These are phyloP conservation scores for Rhizopogon salebrosus DNA, from an alignment of 768 basidiomycete genomes.

Conservation along the genomic window DNA sequence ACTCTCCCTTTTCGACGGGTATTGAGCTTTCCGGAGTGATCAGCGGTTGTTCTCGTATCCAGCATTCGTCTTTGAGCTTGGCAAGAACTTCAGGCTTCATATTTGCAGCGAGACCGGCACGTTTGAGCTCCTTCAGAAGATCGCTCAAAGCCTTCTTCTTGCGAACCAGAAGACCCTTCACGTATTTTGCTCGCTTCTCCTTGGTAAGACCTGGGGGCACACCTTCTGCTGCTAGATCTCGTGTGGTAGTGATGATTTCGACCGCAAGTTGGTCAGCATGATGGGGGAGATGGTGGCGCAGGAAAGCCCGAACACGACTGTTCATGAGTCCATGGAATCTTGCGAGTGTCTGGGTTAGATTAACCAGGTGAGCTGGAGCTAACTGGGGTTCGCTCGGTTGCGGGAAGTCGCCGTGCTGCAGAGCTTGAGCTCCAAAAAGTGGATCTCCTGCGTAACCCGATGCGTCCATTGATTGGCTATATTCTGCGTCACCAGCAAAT, in stretches of 20 bases:
- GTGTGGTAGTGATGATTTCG: constrained; percentile 59
- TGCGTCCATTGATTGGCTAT: constrained; percentile 8
- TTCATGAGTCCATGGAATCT: constrained; percentile 44
- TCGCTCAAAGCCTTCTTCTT: constrained; percentile 92
- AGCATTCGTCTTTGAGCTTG: constrained; percentile 47
- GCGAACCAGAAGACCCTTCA: constrained; percentile 68
- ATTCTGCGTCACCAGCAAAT: constrained; percentile 33
- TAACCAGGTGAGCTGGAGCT: constrained; percentile 34
- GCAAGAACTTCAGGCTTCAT: constrained; percentile 66
- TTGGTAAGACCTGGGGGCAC: constrained; percentile 37
- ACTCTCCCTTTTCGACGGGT: constrained; percentile 42
- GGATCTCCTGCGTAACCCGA: constrained; percentile 2
- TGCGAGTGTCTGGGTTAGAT: constrained; percentile 45
- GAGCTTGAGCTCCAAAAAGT: neutral
- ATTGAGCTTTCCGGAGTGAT: constrained; percentile 22
- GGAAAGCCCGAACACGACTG: constrained; percentile 36
- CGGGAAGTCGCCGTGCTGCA: neutral
- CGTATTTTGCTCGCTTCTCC: constrained; percentile 55
- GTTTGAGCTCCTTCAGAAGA: constrained; percentile 82
- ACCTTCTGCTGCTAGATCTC: constrained; percentile 45
- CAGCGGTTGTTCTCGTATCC: constrained; percentile 63
- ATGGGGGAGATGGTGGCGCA: constrained; percentile 35
- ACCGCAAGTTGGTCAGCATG: constrained; percentile 51
- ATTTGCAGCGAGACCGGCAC: constrained; percentile 66
- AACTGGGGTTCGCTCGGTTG: constrained; percentile 1